Percentiles rank a stretch among this genome's conserved stretches.
These are phyloP conservation scores for Rhynchospora breviuscula DNA, from an alignment of 176 grass and related monocot species.

Conservation along the genomic window DNA sequence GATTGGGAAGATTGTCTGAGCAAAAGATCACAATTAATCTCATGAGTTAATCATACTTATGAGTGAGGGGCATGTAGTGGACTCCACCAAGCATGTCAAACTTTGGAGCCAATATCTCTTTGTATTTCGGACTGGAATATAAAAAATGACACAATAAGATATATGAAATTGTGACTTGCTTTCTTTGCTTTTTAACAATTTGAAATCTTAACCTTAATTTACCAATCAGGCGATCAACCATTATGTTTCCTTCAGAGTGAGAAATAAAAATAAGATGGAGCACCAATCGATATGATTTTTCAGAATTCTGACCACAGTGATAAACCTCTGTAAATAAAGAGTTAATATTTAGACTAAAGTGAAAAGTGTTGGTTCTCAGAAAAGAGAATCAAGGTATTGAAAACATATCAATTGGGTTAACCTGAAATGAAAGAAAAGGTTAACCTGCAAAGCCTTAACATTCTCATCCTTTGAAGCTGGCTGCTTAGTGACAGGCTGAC, in stretches of 20 bases:
- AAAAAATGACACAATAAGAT: neutral
- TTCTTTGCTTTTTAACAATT: neutral
- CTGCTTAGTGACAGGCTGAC: slow-evolving; percentile 54
- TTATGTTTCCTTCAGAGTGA: slow-evolving; percentile 82
- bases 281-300: slow-evolving; percentile 42
- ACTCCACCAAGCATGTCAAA: slow-evolving; percentile 72
- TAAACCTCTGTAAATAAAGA: slow-evolving; percentile 55
- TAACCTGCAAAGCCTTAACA: slow-evolving; percentile 62
- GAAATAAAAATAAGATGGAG: slow-evolving; percentile 68
- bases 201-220: slow-evolving; percentile 23
- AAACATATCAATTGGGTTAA: neutral
- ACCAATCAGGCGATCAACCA: slow-evolving; percentile 44
- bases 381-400: neutral
- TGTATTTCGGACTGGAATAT: slow-evolving; percentile 64
- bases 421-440: slow-evolving; percentile 28
- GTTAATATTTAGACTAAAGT: neutral
- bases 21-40: slow-evolving; percentile 15
- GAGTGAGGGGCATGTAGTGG: slow-evolving; percentile 75
- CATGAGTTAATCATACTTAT: slow-evolving; percentile 41
- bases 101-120: slow-evolving; percentile 30
- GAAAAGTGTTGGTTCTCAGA: neutral
- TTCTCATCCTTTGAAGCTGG: slow-evolving; percentile 47
- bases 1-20: neutral
- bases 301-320: slow-evolving; percentile 75
- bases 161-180: neutral